These are phyloP conservation scores for Fusarium napiforme DNA, from an alignment of 2,329 filamentous ascomycete species.

Conservation along the genomic window DNA sequence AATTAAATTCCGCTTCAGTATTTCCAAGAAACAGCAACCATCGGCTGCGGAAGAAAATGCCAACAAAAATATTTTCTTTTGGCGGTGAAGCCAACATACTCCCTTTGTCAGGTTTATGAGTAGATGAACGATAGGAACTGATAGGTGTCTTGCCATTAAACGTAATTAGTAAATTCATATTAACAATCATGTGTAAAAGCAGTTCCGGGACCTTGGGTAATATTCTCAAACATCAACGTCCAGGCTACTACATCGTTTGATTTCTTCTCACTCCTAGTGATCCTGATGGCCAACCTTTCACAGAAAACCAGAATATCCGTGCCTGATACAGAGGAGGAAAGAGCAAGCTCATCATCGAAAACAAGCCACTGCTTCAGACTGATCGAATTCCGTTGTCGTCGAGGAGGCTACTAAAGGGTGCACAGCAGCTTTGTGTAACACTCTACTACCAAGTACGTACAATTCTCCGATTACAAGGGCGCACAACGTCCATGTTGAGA, in stretches of 20 bases:
- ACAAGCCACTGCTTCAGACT: background rate
- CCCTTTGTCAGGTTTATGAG: background rate
- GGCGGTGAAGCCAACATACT: background rate
- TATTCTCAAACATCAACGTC: slow-evolving; percentile 18
- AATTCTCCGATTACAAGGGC: slow-evolving; percentile 24
- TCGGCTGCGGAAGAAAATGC: no score
- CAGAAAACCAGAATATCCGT: background rate
- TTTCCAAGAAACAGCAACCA: background rate
- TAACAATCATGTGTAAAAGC: no score
- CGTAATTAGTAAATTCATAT: fast-evolving
- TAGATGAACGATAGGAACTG: no score
- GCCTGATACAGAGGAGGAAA: background rate
- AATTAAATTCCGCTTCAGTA: no score
- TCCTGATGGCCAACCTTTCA: background rate
- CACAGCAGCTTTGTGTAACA: slow-evolving; percentile 25
- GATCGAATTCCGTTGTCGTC: background rate
- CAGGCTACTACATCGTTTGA: background rate
- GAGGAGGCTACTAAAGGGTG: slow-evolving; percentile 6
- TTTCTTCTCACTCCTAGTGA: background rate
- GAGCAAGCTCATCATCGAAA: background rate
- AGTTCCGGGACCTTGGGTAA: background rate
- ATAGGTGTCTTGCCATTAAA: background rate
- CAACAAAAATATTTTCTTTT: no score
- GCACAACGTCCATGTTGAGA: slow-evolving; percentile 4
- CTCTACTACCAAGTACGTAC: slow-evolving; percentile 27